Evolutionary conservation across 768 basidiomycete species (phyloP).

Genomic region (Russula sp.): DNA sequence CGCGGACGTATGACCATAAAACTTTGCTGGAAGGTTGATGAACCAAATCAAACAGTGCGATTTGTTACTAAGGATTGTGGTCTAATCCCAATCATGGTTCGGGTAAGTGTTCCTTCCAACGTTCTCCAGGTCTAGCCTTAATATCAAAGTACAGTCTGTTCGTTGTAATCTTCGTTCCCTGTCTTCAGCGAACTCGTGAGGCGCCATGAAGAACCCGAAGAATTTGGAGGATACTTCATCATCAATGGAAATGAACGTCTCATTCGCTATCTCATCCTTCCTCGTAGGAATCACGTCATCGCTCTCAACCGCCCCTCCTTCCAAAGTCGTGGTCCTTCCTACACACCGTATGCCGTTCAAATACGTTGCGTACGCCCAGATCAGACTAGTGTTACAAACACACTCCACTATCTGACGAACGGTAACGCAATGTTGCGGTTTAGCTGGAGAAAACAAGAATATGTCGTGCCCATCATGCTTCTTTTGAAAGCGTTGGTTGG

Average conservation of each 20-base stretch:
- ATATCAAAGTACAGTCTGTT: constrained; percentile 56
- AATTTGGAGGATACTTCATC: constrained; percentile 98
- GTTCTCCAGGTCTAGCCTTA: neutral
- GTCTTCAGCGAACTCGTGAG: constrained; percentile 80
- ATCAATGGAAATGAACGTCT: constrained; percentile 99
- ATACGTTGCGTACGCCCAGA: constrained; percentile 94
- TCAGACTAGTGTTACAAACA: constrained; percentile 91
- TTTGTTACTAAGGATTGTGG: constrained; percentile 82
- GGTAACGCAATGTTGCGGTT: constrained; percentile 97
- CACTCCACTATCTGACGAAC: constrained; percentile 95
- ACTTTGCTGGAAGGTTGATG: constrained; percentile 75
- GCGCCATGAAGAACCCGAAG: constrained; percentile 94
- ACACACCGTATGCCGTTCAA: constrained; percentile 91
- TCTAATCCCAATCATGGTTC: constrained; percentile 93
- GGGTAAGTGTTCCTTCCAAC: constrained; percentile 54
- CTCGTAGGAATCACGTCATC: constrained; percentile 92
- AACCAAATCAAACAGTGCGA: constrained; percentile 61
- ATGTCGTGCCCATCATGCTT: constrained; percentile 95
- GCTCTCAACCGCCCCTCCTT: constrained; percentile 91
- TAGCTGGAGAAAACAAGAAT: constrained; percentile 97
- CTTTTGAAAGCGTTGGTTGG: constrained; percentile 89
- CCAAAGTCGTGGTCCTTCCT: constrained; percentile 87
- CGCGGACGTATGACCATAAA: constrained; percentile 85
- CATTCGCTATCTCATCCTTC: constrained; percentile 95
- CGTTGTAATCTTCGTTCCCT: constrained; percentile 88